Percentiles rank a stretch among this genome's conserved stretches.
Conservation (phyloP, 163 green algal genomes). For the Prototheca cutis region DNA sequence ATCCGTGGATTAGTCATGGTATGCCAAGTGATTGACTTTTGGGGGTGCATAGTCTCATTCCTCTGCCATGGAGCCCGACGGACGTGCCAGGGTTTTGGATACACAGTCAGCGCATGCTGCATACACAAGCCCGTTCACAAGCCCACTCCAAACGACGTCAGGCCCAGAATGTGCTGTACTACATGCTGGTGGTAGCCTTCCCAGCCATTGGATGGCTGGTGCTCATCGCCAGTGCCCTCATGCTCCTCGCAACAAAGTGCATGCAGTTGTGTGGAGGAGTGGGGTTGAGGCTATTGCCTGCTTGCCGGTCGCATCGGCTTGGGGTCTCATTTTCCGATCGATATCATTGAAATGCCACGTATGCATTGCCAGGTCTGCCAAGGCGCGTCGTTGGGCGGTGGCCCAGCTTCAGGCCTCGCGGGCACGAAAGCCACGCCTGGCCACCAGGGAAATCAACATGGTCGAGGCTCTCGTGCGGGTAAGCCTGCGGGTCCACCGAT, state of each 20-base stretch:
- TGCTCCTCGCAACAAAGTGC: conserved; percentile 7
- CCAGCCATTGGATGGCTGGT: conserved; percentile 5
- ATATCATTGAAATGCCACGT: no score
- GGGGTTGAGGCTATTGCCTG: no score
- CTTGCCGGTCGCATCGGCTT: no score
- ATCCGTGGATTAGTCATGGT: conserved; percentile 6
- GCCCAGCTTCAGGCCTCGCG: conserved; percentile 2
- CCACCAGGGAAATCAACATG: conserved; percentile 8
- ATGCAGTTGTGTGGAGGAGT: no score
- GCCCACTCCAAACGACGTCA: no score
- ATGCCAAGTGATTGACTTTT: background rate
- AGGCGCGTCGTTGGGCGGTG: background rate
- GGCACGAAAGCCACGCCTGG: background rate
- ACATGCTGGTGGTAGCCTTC: conserved; percentile 8
- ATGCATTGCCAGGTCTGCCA: conserved; percentile 9
- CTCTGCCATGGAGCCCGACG: no score
- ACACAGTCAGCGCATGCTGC: no score
- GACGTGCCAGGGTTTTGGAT: no score
- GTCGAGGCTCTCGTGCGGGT: conserved; percentile 1
- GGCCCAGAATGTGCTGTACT: conserved; percentile 15
- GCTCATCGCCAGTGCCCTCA: conserved; percentile 6
- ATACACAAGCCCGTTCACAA: no score
- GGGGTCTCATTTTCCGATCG: no score
- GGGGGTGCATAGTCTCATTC: background rate
- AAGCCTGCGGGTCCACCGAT: no score